phyloP scores from a whole-genome alignment of 2,329 filamentous ascomycete genomes.

The Alternaria sp. region DNA sequence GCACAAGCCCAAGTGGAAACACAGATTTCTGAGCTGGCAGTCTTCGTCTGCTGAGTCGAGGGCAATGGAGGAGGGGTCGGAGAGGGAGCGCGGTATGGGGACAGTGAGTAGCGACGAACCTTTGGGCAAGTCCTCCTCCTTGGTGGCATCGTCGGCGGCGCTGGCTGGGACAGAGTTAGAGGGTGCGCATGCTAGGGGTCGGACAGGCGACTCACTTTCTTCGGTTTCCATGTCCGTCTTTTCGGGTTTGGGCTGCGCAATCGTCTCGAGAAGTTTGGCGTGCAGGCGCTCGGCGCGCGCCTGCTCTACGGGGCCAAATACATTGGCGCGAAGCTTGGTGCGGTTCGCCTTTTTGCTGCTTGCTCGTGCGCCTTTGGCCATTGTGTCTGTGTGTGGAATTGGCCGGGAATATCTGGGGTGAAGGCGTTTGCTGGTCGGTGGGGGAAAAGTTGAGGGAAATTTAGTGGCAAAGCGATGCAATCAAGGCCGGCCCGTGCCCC shows the following conservation, averaged over 20 bases:
- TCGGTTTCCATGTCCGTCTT: conserved; percentile 58
- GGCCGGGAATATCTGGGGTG: conserved; percentile 12
- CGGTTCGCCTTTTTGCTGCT: conserved; percentile 86
- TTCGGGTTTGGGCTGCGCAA: conserved; percentile 75
- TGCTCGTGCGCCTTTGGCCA: conserved; percentile 88
- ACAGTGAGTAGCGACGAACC: conserved; percentile 45
- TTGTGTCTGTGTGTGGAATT: conserved; percentile 53
- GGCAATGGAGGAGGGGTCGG: conserved; percentile 17
- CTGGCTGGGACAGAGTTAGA: conserved; percentile 16
- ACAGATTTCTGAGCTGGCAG: conserved; percentile 45
- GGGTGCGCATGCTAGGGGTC: neutral
- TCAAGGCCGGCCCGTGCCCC: conserved; percentile 25
- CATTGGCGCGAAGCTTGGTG: conserved; percentile 76
- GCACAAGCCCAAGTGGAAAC: conserved; percentile 50
- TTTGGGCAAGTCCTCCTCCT: conserved; percentile 42
- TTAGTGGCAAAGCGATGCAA: conserved; percentile 32
- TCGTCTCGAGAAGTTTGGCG: conserved; percentile 83
- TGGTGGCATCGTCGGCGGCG: conserved; percentile 26
- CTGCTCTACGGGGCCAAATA: conserved; percentile 84
- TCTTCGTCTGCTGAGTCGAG: conserved; percentile 26
- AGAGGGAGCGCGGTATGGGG: conserved; percentile 39
- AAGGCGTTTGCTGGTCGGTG: conserved; percentile 11
- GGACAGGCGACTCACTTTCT: conserved; percentile 40
- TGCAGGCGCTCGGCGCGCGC: conserved; percentile 85
- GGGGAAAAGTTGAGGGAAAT: conserved; percentile 26